Evolutionary conservation across 257 asterid genomes (phyloP).

Genomic region (Dorcoceras hygrometricum): DNA sequence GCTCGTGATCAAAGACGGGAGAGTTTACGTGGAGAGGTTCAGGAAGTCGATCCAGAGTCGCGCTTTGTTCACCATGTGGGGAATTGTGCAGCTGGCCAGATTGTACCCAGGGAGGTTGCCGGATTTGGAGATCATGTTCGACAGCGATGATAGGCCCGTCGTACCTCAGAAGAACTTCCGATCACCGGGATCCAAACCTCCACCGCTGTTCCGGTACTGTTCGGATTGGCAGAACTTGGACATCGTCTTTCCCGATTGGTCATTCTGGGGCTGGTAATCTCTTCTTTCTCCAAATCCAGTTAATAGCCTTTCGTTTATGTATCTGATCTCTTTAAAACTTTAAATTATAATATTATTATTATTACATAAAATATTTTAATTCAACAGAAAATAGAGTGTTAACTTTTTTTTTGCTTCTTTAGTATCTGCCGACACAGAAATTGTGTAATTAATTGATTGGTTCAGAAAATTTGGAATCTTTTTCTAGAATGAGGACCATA

Average conservation of each 20-base stretch:
- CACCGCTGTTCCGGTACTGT: constrained; percentile 79
- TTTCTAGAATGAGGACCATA: no score
- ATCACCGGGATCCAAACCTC: constrained; percentile 31
- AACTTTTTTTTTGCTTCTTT: no score
- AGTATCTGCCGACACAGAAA: no score
- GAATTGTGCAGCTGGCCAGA: constrained; percentile 55
- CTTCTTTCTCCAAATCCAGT: no score
- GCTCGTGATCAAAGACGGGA: constrained; percentile 47
- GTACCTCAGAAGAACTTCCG: constrained; percentile 30
- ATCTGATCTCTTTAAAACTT: no score
- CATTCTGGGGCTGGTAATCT: constrained; percentile 95
- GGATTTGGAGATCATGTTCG: constrained; percentile 69
- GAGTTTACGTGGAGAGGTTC: constrained; percentile 53
- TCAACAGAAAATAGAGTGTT: no score
- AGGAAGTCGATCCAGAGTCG: constrained; percentile 62
- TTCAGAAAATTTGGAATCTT: no score
- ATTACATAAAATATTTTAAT: no score
- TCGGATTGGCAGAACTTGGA: constrained; percentile 72
- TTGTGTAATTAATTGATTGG: no score
- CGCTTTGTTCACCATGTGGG: constrained; percentile 61
- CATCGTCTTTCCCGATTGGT: constrained; percentile 94
- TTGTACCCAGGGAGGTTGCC: constrained; percentile 63
- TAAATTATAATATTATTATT: no score
- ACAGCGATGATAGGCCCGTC: constrained; percentile 58
- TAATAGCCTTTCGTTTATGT: no score